A percentile compares a stretch with the other conserved stretches of the same genome.
These are phyloP conservation scores for Globisporangium carolinianum DNA, from an alignment of 352 stramenopile genomes.

Conservation along the genomic window DNA sequence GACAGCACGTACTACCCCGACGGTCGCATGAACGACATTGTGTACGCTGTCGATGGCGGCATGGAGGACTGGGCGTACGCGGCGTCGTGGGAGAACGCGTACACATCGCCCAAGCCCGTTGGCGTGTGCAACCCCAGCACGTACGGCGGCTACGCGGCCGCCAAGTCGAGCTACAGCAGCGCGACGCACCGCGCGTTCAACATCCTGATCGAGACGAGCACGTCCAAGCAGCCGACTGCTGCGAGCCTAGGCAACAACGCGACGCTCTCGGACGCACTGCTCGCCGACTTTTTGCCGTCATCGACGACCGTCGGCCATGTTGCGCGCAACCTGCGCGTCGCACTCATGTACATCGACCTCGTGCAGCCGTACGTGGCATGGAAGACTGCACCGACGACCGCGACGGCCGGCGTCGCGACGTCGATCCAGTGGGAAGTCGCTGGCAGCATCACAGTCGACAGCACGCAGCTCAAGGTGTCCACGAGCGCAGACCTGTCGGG, in stretches of 20 bases:
- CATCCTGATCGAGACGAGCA: constrained; percentile 92
- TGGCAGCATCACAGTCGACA: constrained; percentile 53
- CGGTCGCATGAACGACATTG: constrained; percentile 90
- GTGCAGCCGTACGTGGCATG: constrained; percentile 89
- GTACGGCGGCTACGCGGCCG: constrained; percentile 77
- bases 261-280: constrained; percentile 32
- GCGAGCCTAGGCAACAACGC: constrained; percentile 60
- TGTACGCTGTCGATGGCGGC: constrained; percentile 92
- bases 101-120: constrained; percentile 35
- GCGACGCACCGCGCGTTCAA: constrained; percentile 90
- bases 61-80: constrained; percentile 97
- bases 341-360: constrained; percentile 88
- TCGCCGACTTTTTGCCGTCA: constrained; percentile 37
- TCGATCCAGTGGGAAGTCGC: constrained; percentile 51
- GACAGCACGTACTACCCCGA: constrained; percentile 49
- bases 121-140: constrained; percentile 74
- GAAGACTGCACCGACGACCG: constrained; percentile 21
- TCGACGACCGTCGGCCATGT: constrained; percentile 84
- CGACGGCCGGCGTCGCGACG: constrained; percentile 7
- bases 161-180: constrained; percentile 89
- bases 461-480: constrained; percentile 43
- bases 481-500: constrained; percentile 21
- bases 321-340: constrained; percentile 89
- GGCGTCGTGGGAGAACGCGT: constrained; percentile 67
- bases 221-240: constrained; percentile 74